phyloP scores from a whole-genome alignment of 225 moss, liverwort and hornwort species.

The Thuidium tamariscinum region DNA sequence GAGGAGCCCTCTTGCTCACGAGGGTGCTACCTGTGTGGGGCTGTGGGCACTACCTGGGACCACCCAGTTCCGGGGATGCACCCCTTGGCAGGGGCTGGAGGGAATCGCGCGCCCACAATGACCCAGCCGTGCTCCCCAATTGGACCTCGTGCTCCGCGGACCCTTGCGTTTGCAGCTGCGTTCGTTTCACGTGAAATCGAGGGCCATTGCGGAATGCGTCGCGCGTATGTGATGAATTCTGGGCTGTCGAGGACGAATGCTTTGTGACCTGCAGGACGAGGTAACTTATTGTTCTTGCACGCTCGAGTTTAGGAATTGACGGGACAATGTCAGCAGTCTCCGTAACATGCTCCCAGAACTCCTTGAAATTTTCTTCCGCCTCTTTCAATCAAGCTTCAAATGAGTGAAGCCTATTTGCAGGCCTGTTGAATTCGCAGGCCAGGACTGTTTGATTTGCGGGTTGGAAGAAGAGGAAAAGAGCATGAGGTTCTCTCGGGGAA shows the following conservation, averaged over 20 bases:
- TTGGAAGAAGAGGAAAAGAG: not conserved
- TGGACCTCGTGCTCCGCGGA: not conserved
- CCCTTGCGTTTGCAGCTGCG: not conserved
- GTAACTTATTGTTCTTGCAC: not conserved
- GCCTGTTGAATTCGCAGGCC: too few relatives aligned
- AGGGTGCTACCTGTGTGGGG: not conserved
- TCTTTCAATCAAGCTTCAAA: not conserved
- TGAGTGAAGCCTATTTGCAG: too few relatives aligned
- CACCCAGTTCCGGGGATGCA: not conserved
- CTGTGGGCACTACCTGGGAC: not conserved
- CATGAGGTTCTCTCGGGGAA: fast-evolving
- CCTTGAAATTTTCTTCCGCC: not conserved
- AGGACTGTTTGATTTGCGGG: not conserved
- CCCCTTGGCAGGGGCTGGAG: not conserved
- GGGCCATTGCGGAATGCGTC: not conserved
- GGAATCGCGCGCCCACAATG: not conserved
- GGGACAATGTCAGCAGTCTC: not conserved
- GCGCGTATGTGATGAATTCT: not conserved
- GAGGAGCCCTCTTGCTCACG: not conserved
- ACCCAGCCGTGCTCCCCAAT: not conserved
- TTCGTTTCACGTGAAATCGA: not conserved
- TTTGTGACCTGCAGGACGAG: not conserved
- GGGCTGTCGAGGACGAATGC: not conserved
- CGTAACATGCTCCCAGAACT: not conserved
- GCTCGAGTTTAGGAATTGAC: not conserved